phyloP scores from a whole-genome alignment of 345 rosid genomes.

The Hibiscus trionum region DNA sequence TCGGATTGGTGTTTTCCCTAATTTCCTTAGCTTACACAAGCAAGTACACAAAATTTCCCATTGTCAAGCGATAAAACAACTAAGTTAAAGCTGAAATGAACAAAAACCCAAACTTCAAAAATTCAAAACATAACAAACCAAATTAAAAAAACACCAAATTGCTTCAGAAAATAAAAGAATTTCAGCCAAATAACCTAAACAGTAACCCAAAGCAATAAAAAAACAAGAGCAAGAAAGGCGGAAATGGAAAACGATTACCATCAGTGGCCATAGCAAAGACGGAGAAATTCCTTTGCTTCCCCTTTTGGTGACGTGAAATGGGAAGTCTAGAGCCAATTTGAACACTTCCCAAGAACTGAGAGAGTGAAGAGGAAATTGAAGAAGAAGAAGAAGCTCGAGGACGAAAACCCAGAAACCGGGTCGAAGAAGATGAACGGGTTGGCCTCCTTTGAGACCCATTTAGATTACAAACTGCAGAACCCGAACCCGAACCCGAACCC shows the following conservation, averaged over 20 bases:
- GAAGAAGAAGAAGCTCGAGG: slow-evolving; percentile 35
- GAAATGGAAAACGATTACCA: slow-evolving; percentile 29
- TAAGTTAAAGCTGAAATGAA: neutral
- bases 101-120: neutral
- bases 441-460: slow-evolving; percentile 51
- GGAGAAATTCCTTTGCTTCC: slow-evolving; percentile 46
- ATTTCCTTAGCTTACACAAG: neutral
- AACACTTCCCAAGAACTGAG: slow-evolving; percentile 40
- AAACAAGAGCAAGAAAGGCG: neutral
- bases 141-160: neutral
- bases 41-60: neutral
- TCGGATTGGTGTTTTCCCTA: neutral
- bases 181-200: neutral
- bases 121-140: neutral
- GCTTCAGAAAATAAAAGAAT: neutral
- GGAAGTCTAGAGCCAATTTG: slow-evolving; percentile 30
- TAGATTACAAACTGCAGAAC: slow-evolving; percentile 47
- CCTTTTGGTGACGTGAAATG: slow-evolving; percentile 16
- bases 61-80: neutral
- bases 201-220: neutral
- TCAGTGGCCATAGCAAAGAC: slow-evolving; percentile 73
- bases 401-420: slow-evolving; percentile 43
- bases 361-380: slow-evolving; percentile 32
- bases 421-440: slow-evolving; percentile 29
- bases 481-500: slow-evolving; percentile 37